These are phyloP conservation scores for Huiozyma naganishii DNA, from an alignment of 805 yeast genomes.

Conservation along the genomic window DNA sequence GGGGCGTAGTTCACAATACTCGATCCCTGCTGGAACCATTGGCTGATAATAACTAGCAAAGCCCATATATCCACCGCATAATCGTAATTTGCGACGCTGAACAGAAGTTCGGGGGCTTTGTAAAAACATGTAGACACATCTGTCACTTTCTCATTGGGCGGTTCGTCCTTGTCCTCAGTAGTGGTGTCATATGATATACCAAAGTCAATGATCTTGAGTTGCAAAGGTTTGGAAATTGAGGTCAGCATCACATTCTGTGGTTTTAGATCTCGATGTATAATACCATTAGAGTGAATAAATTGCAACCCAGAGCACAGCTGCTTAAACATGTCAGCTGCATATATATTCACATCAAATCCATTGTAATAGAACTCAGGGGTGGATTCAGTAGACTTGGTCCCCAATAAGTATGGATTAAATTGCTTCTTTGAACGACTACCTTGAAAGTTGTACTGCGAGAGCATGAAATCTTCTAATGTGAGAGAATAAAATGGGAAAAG, in stretches of 20 bases:
- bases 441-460: background rate
- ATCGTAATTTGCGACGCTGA: slow-evolving; percentile 46
- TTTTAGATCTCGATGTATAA: slow-evolving; percentile 89
- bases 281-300: slow-evolving; percentile 74
- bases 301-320: slow-evolving; percentile 70
- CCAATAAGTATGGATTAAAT: slow-evolving; percentile 13
- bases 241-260: slow-evolving; percentile 60
- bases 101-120: slow-evolving; percentile 66
- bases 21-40: slow-evolving; percentile 33
- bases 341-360: slow-evolving; percentile 12
- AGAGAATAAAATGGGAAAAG: slow-evolving; percentile 11
- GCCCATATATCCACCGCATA: slow-evolving; percentile 64
- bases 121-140: slow-evolving; percentile 59
- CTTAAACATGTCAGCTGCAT: slow-evolving; percentile 40
- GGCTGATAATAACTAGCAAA: slow-evolving; percentile 47
- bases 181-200: slow-evolving; percentile 45
- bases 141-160: slow-evolving; percentile 25
- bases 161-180: slow-evolving; percentile 17
- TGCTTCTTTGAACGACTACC: slow-evolving; percentile 4
- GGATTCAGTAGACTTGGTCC: background rate
- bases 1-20: slow-evolving; percentile 3
- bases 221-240: slow-evolving; percentile 13
- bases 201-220: slow-evolving; percentile 57
- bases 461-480: slow-evolving; percentile 14
- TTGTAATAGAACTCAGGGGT: slow-evolving; percentile 8